Percentiles rank a stretch among this genome's conserved stretches.
These are phyloP conservation scores for Grosmannia penicillata DNA, from an alignment of 2,329 filamentous ascomycete species.

Conservation along the genomic window DNA sequence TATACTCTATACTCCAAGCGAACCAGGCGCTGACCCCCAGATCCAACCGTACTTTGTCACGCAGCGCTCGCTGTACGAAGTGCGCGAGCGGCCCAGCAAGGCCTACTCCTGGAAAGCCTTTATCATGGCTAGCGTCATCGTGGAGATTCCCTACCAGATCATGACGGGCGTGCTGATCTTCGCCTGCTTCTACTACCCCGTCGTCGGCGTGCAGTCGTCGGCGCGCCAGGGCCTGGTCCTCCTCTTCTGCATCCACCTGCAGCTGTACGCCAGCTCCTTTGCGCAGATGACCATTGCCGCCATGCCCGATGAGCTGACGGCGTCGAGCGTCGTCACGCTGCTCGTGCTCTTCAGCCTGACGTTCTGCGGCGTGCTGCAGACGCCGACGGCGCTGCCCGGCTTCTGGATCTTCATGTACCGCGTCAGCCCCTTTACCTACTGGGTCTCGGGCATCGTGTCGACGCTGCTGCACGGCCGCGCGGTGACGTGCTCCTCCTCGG, in stretches of 20 bases:
- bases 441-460: constrained; percentile 51
- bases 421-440: constrained; percentile 52
- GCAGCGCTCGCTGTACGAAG: constrained; percentile 71
- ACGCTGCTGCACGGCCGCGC: constrained; percentile 44
- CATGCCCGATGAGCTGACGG: constrained; percentile 52
- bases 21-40: too few relatives aligned
- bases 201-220: constrained; percentile 32
- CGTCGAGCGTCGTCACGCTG: constrained; percentile 44
- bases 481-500: constrained; percentile 35
- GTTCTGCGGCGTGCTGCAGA: constrained; percentile 47
- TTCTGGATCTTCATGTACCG: constrained; percentile 73
- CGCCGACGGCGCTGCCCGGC: constrained; percentile 40
- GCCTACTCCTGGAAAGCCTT: constrained; percentile 77
- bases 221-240: constrained; percentile 50
- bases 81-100: constrained; percentile 69
- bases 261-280: constrained; percentile 58
- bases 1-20: not conserved
- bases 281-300: constrained; percentile 60
- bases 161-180: constrained; percentile 49
- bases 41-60: constrained; percentile 60
- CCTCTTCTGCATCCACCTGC: constrained; percentile 47
- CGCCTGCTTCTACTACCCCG: constrained; percentile 68
- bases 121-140: constrained; percentile 66
- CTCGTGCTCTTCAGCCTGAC: constrained; percentile 41
- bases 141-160: constrained; percentile 78